Base-by-base conservation (phyloP, 1,139 yeast species). In the Nematodospora anomalae region DNA sequence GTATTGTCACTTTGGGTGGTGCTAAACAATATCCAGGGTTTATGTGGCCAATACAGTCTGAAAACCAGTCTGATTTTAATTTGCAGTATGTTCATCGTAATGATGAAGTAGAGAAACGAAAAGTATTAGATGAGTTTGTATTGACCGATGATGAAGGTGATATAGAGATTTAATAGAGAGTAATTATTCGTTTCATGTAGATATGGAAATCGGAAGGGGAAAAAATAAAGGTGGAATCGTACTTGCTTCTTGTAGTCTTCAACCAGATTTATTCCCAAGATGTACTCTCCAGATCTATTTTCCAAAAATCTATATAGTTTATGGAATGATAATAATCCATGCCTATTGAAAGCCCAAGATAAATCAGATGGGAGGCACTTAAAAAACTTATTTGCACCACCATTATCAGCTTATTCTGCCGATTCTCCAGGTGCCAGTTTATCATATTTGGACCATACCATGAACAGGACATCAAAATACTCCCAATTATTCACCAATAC, bases 1-100 rank as follows among this genome's bases (percentile, higher is more conserved):
- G 96, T 54, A 71, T 80, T 32, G 82, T 83, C 1, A 74, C 80
- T 20, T 55, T 83, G 38, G 72, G 76, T 2, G 69, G 72, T 3
- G 62, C 63, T 2, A 58, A 64, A 3, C 28, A 56, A 61, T n/a
- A 50, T 4, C 24, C 44, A 3, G 64, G 64, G 1, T 55, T 79
- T 13, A 47, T 55, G 2, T 83, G 90, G 89, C 86, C 88, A 3
- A 54, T 62, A 50, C 52, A 48, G 49, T 13, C 18, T 9, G 21
- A 35, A 12, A 21, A 18, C 3, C 23, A 26, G 5, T 3, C 14
- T 32, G 22, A 35, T 12, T 3, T 12, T 32, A 20, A 35, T 12
- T 30, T 36, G 29, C 18, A 30, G 6, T 40, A 35, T 27, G 33
- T 41, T 3, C 34, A 34, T 27, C 16, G 25, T n/a, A 35, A 40